These are phyloP conservation scores for Aspergillus bertholletiae DNA, from an alignment of 495 filamentous ascomycete genomes.

Conservation along the genomic window DNA sequence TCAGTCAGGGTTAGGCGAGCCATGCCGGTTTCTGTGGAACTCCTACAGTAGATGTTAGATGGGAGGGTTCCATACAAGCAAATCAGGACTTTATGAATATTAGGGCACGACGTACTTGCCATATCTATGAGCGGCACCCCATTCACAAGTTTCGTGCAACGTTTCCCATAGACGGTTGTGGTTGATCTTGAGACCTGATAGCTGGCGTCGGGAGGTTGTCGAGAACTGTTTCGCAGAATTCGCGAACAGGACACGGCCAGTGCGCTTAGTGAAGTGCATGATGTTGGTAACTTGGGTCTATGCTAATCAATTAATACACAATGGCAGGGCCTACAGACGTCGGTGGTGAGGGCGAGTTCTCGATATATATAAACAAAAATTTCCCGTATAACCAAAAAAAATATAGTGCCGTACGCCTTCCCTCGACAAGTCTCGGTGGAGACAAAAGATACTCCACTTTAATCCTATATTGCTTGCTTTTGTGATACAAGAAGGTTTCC, in stretches of 20 bases:
- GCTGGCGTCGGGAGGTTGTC: slow-evolving; percentile 12
- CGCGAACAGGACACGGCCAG: background rate
- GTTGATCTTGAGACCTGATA: slow-evolving; percentile 31
- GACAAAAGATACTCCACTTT: background rate
- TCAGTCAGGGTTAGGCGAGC: slow-evolving; percentile 62
- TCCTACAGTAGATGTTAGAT: slow-evolving; percentile 9
- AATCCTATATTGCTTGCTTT: background rate
- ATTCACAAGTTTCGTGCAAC: slow-evolving; percentile 33
- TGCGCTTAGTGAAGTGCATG: slow-evolving; percentile 3
- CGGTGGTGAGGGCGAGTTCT: background rate
- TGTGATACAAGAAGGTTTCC: background rate
- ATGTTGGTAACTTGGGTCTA: background rate
- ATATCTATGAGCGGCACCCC: slow-evolving; percentile 29
- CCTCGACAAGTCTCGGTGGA: background rate
- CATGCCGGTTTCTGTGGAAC: slow-evolving; percentile 51
- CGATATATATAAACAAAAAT: background rate
- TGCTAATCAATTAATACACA: background rate
- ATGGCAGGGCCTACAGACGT: background rate
- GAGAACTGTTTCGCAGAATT: slow-evolving; percentile 9
- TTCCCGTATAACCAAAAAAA: background rate
- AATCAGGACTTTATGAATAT: too few relatives aligned
- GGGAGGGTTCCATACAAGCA: background rate
- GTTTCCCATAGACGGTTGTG: slow-evolving; percentile 29
- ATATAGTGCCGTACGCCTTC: background rate
- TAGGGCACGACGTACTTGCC: slow-evolving; percentile 23